Evolutionary conservation across 2,329 filamentous ascomycete genomes (phyloP).

Genomic region (Cercospora sp.): DNA sequence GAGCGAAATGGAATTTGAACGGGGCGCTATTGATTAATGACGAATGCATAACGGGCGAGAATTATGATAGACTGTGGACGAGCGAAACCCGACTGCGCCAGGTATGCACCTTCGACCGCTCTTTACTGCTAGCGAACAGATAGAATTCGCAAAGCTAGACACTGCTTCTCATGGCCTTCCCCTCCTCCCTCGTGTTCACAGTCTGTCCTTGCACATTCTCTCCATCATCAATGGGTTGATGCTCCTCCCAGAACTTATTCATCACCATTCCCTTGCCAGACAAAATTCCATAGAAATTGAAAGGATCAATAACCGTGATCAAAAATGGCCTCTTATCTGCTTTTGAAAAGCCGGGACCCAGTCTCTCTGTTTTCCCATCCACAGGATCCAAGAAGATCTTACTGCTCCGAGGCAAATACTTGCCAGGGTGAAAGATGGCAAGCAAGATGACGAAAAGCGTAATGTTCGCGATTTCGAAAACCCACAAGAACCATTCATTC

Average conservation of each 20-base stretch:
- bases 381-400: conserved; percentile 51
- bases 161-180: background rate
- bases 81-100: background rate
- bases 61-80: too few relatives aligned
- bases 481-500: conserved; percentile 56
- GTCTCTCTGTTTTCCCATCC: conserved; percentile 53
- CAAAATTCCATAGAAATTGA: conserved; percentile 31
- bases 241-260: conserved; percentile 32
- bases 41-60: background rate
- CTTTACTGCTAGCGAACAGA: background rate
- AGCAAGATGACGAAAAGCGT: conserved; percentile 53
- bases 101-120: background rate
- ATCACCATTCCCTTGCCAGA: conserved; percentile 29
- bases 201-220: background rate
- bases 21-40: background rate
- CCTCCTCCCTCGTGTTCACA: background rate
- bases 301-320: conserved; percentile 36
- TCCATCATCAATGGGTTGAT: conserved; percentile 26
- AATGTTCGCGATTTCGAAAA: conserved; percentile 56
- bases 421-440: conserved; percentile 55
- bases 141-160: background rate
- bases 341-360: conserved; percentile 35
- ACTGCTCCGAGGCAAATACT: conserved; percentile 51
- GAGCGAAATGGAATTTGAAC: background rate
- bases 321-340: conserved; percentile 31